Base-by-base conservation (phyloP, 257 asterid species). In the Plantago ovata region DNA sequence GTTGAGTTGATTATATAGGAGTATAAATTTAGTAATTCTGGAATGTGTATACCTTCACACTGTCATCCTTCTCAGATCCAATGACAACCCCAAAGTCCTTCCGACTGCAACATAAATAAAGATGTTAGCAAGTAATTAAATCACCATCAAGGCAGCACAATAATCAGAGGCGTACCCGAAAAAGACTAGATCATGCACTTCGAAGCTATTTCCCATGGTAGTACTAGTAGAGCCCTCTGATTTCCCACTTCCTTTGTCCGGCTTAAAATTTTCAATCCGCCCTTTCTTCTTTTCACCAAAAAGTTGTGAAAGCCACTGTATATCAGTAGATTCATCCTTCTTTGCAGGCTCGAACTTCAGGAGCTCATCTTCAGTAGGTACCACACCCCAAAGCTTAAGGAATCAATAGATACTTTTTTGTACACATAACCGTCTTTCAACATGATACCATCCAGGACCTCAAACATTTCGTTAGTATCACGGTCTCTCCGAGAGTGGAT, bases 371-470 rank as follows among this genome's bases (percentile, higher is more conserved):
- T 82, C 87, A 60, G 95, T 80, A 53, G 97, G 95, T 65, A 46
- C 56, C 43, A 77, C 84, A 72, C 96, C 96, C 96, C 96, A 93
- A 58, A 70, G 65, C 75, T 82, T 62, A 89, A 70, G 4, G 97
- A 84, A 65, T 86, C 97, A 9, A 77, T 53, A 0, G 95, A 65
- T 61, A 89, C 70, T 71, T 83, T 93, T 73, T 93, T 93, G 71
- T 79, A 93, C 59, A 93, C 57, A 74, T 89, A 93, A 39, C 99
- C 97, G 65, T 86, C 97, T 77, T 84, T 93, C 77, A 93, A 78
- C 94, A 89, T 75, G 94, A 86, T 89, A 66, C 97, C 97, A 63
- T 89, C 96, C 56, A 89, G 95, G 71, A 81, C 55, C 69, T 93
- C 95, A 75, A 81, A 75, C 67, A 69, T 63, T 69, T 56, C 63